These are phyloP conservation scores for Pelagophyceae sp. DNA, from an alignment of 352 stramenopile species.

Conservation along the genomic window DNA sequence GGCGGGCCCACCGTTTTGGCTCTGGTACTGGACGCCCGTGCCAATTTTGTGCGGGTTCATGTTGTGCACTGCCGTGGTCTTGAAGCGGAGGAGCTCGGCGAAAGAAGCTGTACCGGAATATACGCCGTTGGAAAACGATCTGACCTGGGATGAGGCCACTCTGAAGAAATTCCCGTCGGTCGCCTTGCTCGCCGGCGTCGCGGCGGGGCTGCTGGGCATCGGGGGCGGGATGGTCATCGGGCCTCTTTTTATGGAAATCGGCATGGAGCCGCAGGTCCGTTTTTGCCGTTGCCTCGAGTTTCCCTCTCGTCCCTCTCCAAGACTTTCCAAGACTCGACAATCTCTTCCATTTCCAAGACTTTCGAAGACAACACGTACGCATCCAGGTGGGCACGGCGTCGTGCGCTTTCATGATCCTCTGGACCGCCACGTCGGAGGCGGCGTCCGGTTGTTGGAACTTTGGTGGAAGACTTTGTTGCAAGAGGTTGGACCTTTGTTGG, in stretches of 20 bases:
- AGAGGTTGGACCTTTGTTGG: too few relatives aligned
- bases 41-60: constrained; percentile 6
- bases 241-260: constrained; percentile 52
- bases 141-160: constrained; percentile 16
- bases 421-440: constrained; percentile 37
- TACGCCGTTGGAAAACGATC: background rate
- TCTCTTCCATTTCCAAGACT: too few relatives aligned
- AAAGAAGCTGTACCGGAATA: background rate
- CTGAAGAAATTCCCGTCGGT: constrained; percentile 35
- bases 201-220: constrained; percentile 48
- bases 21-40: constrained; percentile 15
- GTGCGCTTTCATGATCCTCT: constrained; percentile 50
- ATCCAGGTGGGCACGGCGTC: constrained; percentile 47
- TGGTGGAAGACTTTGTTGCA: too few relatives aligned
- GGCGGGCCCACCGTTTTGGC: background rate
- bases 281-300: too few relatives aligned
- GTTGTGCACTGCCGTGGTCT: background rate
- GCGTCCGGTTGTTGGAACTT: background rate
- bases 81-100: background rate
- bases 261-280: constrained; percentile 47
- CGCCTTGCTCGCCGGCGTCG: constrained; percentile 40
- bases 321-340: too few relatives aligned
- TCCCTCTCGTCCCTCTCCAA: too few relatives aligned
- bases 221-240: constrained; percentile 51
- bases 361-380: too few relatives aligned